phyloP scores from a whole-genome alignment of 768 basidiomycete genomes.

The Russula sp. region DNA sequence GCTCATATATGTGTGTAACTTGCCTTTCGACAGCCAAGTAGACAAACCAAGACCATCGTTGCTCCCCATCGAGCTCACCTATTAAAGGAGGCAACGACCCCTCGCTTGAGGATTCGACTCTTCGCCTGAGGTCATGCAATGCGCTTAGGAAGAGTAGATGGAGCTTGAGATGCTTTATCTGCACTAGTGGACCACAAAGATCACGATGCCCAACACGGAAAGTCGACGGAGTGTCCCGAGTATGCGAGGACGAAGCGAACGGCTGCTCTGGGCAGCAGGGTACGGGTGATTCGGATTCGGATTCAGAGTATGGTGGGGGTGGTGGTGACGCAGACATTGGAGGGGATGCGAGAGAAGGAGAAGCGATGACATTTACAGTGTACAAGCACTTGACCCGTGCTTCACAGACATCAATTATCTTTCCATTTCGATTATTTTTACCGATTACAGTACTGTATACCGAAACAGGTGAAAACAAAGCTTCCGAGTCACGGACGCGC shows the following conservation, averaged over 20 bases:
- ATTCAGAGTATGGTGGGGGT: conserved; percentile 21
- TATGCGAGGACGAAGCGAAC: conserved; percentile 10
- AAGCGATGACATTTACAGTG: neutral
- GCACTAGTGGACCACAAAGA: conserved; percentile 16
- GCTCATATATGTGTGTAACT: neutral
- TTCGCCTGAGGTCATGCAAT: conserved; percentile 16
- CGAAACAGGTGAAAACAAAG: too few relatives aligned
- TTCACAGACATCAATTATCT: too few relatives aligned
- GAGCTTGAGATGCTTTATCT: conserved; percentile 11
- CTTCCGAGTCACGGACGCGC: too few relatives aligned
- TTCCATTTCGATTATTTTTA: too few relatives aligned
- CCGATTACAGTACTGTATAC: too few relatives aligned
- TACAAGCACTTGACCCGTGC: too few relatives aligned
- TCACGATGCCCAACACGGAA: conserved; percentile 21
- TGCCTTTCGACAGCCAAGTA: conserved; percentile 42
- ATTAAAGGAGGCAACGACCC: conserved; percentile 10
- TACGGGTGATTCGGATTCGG: neutral
- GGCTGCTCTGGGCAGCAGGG: neutral
- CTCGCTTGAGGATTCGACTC: conserved; percentile 10
- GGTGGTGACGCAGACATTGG: conserved; percentile 10
- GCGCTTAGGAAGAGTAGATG: conserved; percentile 20
- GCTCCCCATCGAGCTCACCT: conserved; percentile 31
- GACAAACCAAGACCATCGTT: conserved; percentile 44
- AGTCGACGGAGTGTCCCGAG: neutral
- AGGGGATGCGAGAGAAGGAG: neutral